Evolutionary conservation across 495 filamentous ascomycete species (phyloP).

Genomic region (Podospora didyma): DNA sequence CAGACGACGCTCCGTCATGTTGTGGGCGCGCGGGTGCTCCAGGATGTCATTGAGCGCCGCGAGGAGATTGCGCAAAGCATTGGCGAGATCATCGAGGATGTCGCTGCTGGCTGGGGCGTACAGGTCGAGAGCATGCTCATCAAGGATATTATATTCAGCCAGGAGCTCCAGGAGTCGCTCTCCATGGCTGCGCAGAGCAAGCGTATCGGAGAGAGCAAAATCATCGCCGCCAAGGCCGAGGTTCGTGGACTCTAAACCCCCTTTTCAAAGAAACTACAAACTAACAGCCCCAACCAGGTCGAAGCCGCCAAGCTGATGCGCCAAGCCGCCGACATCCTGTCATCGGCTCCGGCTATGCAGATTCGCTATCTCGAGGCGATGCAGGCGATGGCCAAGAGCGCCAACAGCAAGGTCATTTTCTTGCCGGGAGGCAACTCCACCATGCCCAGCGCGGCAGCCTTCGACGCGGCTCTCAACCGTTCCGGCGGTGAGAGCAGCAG

Average conservation of each 20-base stretch:
- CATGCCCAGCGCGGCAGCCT: conserved; percentile 49
- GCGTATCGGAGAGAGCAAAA: conserved; percentile 96
- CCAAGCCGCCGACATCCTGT: conserved; percentile 94
- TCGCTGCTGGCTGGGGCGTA: conserved; percentile 90
- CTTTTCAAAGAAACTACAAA: no score
- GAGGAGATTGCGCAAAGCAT: conserved; percentile 95
- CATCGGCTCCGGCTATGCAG: conserved; percentile 94
- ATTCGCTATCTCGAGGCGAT: conserved; percentile 99
- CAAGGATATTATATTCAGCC: conserved; percentile 98
- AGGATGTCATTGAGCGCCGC: conserved; percentile 98
- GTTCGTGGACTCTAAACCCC: conserved; percentile 2
- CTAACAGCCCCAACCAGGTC: conserved; percentile 41
- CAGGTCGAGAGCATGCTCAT: conserved; percentile 97
- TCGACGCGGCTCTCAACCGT: conserved; percentile 30
- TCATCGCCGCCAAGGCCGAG: conserved; percentile 94
- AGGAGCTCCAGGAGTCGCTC: conserved; percentile 93
- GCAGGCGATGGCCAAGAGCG: conserved; percentile 96
- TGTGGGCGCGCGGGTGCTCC: conserved; percentile 90
- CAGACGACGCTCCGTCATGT: conserved; percentile 98
- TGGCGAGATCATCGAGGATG: conserved; percentile 95
- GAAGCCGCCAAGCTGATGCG: conserved; percentile 97
- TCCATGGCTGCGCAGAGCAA: conserved; percentile 99
- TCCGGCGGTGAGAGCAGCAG: conserved; percentile 17
- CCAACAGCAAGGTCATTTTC: conserved; percentile 97
- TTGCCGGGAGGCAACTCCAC: conserved; percentile 64